These are phyloP conservation scores for Wickerhamomyces bisporus DNA, from an alignment of 805 yeast species.

Conservation along the genomic window DNA sequence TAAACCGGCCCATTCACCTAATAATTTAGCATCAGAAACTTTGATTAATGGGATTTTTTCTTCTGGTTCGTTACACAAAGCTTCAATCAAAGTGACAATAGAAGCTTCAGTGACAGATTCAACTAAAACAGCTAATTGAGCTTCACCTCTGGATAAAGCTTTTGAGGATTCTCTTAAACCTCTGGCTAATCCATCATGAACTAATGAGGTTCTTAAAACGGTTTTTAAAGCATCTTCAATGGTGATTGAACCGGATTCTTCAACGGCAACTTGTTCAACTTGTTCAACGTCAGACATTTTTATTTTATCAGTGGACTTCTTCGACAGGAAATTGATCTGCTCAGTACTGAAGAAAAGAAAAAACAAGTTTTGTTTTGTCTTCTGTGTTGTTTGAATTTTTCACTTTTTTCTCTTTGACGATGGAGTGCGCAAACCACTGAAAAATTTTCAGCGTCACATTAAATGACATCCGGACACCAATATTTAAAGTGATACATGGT, in stretches of 20 bases:
- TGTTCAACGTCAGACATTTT: conserved; percentile 91
- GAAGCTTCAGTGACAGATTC: conserved; percentile 98
- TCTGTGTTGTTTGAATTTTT: background rate
- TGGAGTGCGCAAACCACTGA: background rate
- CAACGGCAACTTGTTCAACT: conserved; percentile 80
- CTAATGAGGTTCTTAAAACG: conserved; percentile 95
- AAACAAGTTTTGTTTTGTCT: background rate
- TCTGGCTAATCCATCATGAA: conserved; percentile 99
- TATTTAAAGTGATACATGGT: too few relatives aligned
- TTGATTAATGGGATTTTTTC: conserved; percentile 96
- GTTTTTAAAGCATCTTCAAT: conserved; percentile 98
- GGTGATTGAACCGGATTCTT: conserved; percentile 86
- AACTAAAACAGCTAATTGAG: conserved; percentile 94
- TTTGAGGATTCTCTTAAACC: conserved; percentile 99
- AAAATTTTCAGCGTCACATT: too few relatives aligned
- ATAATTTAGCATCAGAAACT: conserved; percentile 98
- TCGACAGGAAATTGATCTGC: conserved; percentile 62
- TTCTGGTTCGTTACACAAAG: conserved; percentile 97
- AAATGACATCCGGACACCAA: conserved; percentile 2
- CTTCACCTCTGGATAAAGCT: conserved; percentile 97
- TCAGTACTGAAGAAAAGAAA: conserved; percentile 38
- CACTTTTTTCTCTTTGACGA: background rate
- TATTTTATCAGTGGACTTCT: conserved; percentile 50
- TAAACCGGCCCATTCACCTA: conserved; percentile 99
- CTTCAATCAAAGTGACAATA: conserved; percentile 96